These are phyloP conservation scores for Nissolia schottii DNA, from an alignment of 306 rosid species.

Conservation along the genomic window DNA sequence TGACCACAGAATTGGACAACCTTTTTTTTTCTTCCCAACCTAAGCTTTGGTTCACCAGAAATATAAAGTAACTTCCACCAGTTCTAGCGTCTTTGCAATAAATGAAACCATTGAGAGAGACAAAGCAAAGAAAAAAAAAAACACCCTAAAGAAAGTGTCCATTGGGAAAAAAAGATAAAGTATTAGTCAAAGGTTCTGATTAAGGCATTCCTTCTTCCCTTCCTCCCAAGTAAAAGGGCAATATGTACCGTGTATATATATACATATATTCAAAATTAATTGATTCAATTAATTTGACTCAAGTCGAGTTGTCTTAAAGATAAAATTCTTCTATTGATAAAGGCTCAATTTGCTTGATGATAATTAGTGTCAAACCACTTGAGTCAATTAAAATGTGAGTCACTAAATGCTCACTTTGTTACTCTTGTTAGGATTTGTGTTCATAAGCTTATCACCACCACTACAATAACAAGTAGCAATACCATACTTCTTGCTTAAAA, in stretches of 20 bases:
- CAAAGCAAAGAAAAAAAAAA: no score
- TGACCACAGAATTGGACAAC: neutral
- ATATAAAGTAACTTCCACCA: neutral
- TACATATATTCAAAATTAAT: no score
- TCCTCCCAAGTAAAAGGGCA: neutral
- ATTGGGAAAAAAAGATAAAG: slow-evolving; percentile 6
- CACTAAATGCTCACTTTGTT: neutral
- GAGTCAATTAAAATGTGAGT: no score
- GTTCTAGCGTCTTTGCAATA: slow-evolving; percentile 20
- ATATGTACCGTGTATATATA: neutral
- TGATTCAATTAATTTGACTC: no score
- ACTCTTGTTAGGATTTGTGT: neutral
- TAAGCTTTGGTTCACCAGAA: neutral
- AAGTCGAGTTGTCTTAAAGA: no score
- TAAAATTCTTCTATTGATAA: no score
- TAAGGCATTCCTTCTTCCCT: neutral
- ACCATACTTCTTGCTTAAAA: neutral
- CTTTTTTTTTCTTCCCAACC: neutral
- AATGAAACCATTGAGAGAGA: slow-evolving; percentile 18
- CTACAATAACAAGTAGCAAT: neutral
- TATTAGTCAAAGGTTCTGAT: slow-evolving; percentile 4
- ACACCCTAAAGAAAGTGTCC: neutral
- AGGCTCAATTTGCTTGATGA: no score
- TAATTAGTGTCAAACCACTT: no score
- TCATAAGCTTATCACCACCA: neutral